Conservation (phyloP, 345 rosid genomes). For the Pistacia vera region DNA sequence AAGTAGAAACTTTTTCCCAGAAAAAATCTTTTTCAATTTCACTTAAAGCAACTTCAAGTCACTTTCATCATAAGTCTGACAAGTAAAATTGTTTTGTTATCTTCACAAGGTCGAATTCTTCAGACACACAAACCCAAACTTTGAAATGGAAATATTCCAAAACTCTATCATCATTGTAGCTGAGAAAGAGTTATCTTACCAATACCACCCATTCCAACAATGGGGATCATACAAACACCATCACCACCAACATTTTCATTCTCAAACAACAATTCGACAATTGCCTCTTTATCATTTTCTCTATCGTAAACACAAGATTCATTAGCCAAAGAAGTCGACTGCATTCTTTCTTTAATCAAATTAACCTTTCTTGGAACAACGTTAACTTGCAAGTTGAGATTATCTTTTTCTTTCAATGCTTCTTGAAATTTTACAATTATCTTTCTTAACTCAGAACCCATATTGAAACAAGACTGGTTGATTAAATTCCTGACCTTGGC, state of each 20-base stretch:
- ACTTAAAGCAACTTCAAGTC: neutral
- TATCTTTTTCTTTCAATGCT: constrained; percentile 27
- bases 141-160: neutral
- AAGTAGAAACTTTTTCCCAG: neutral
- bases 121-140: constrained; percentile 8
- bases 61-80: neutral
- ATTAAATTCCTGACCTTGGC: neutral
- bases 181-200: constrained; percentile 22
- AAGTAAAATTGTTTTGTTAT: neutral
- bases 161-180: constrained; percentile 10
- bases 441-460: constrained; percentile 28
- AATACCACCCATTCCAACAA: constrained; percentile 13
- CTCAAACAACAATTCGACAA: constrained; percentile 27
- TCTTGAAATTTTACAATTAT: constrained; percentile 29
- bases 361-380: no score
- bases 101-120: neutral
- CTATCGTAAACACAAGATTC: constrained; percentile 36
- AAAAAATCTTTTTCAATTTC: neutral
- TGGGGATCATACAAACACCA: constrained; percentile 12
- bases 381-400: constrained; percentile 28
- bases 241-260: neutral
- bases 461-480: neutral
- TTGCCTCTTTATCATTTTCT: constrained; percentile 28
- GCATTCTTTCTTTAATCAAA: constrained; percentile 11
- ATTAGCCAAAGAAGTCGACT: constrained; percentile 37